Percentiles rank a stretch among this genome's conserved stretches.
phyloP scores from a whole-genome alignment of 371 early-diverging fungal species.

The Mortierella sp. region DNA sequence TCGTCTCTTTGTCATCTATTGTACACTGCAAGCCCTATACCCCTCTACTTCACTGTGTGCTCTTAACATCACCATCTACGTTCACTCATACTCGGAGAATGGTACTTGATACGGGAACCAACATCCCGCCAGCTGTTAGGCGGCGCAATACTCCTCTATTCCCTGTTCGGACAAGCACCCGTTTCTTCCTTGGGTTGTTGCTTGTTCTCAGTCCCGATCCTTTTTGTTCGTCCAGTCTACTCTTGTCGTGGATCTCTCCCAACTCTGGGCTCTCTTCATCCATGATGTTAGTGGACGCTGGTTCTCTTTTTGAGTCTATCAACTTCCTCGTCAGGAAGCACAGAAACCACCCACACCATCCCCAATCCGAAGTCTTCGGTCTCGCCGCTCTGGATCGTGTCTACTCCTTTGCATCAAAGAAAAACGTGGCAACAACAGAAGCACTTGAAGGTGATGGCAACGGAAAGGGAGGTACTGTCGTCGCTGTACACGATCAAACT shows the following conservation, averaged over 20 bases:
- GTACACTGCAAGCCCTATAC: no score
- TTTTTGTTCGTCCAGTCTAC: background rate
- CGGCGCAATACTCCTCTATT: no score
- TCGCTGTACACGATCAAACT: background rate
- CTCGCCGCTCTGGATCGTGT: slow-evolving; percentile 14
- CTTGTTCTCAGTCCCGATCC: slow-evolving; percentile 28
- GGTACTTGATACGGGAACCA: no score
- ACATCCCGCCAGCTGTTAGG: no score
- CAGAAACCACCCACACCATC: background rate
- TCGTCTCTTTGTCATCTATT: no score
- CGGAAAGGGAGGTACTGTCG: background rate
- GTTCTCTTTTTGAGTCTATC: slow-evolving; percentile 25
- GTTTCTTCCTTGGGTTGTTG: slow-evolving; percentile 25
- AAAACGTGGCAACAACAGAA: background rate
- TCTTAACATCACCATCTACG: no score
- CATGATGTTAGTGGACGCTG: slow-evolving; percentile 25
- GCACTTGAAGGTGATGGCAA: background rate
- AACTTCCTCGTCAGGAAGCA: slow-evolving; percentile 11
- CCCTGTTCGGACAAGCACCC: slow-evolving; percentile 16
- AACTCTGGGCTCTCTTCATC: slow-evolving; percentile 4
- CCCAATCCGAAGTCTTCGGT: background rate
- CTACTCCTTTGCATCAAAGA: slow-evolving; percentile 23
- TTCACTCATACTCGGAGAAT: no score
- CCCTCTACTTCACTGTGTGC: no score
- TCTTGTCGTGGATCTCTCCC: slow-evolving; percentile 8